Evolutionary conservation across 2,329 filamentous ascomycete species (phyloP).

Genomic region (Neocucurbitaria cava): DNA sequence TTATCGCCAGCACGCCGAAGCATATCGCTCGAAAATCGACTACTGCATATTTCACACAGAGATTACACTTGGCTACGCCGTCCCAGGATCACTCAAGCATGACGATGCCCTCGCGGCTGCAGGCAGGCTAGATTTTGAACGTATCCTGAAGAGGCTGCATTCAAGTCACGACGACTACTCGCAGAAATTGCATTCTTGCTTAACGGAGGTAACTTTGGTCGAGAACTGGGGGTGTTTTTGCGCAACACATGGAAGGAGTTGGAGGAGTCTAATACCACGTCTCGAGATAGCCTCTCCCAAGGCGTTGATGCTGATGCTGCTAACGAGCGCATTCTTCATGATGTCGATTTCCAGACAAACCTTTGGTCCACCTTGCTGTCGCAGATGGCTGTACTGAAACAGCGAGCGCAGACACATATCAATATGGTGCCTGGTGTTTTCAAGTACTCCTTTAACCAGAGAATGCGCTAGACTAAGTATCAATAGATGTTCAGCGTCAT

Average conservation of each 20-base stretch:
- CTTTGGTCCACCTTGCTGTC: slow-evolving; percentile 5
- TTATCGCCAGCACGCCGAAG: slow-evolving; percentile 9
- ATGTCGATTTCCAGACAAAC: slow-evolving; percentile 10
- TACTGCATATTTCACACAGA: slow-evolving; percentile 6
- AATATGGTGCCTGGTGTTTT: slow-evolving; percentile 8
- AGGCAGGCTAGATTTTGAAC: slow-evolving; percentile 5
- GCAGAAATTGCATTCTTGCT: slow-evolving; percentile 10
- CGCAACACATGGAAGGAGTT: slow-evolving; percentile 6
- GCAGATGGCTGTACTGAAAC: slow-evolving; percentile 8
- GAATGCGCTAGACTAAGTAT: background rate
- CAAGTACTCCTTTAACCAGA: background rate
- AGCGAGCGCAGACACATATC: slow-evolving; percentile 15
- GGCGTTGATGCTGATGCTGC: background rate
- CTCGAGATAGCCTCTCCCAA: too few relatives aligned
- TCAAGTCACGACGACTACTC: slow-evolving; percentile 3
- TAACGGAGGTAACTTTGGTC: slow-evolving; percentile 8
- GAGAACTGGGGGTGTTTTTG: slow-evolving; percentile 10
- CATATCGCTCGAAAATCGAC: slow-evolving; percentile 9
- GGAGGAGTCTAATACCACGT: background rate
- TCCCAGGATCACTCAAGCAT: slow-evolving; percentile 9
- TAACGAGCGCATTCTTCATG: slow-evolving; percentile 2
- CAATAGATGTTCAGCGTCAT: slow-evolving; percentile 17
- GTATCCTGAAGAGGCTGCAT: background rate
- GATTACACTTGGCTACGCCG: slow-evolving; percentile 10
- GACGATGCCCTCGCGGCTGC: background rate